These are phyloP conservation scores for Trichoderma hamatum DNA, from an alignment of 2,329 filamentous ascomycete species.

Conservation along the genomic window DNA sequence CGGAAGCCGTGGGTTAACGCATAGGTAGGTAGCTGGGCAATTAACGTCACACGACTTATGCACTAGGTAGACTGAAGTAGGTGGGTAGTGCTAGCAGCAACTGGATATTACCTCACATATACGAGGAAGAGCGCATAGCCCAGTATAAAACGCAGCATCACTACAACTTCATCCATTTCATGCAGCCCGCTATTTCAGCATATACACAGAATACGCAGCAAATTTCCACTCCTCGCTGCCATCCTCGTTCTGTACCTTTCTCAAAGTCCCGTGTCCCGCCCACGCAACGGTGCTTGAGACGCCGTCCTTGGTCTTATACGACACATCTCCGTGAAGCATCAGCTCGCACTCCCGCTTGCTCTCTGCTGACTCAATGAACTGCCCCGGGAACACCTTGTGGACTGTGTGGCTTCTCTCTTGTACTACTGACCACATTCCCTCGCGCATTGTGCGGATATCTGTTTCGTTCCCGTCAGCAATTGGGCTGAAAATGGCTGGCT, in stretches of 20 bases:
- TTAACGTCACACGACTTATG: neutral
- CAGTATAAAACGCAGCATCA: neutral
- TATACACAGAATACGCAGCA: slow-evolving; percentile 39
- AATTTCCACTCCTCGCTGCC: slow-evolving; percentile 40
- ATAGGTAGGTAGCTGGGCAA: neutral
- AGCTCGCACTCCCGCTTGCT: slow-evolving; percentile 38
- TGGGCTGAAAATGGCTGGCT: neutral
- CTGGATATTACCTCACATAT: neutral
- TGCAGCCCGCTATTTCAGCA: slow-evolving; percentile 32
- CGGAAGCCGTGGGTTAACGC: neutral
- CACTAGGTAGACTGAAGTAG: neutral
- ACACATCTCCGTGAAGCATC: slow-evolving; percentile 41
- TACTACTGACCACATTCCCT: slow-evolving; percentile 49
- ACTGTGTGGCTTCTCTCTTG: slow-evolving; percentile 46
- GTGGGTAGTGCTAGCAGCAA: neutral
- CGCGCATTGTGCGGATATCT: slow-evolving; percentile 48
- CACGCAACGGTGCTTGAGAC: slow-evolving; percentile 35
- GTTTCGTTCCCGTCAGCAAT: neutral
- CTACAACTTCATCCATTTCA: neutral
- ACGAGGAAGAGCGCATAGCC: neutral
- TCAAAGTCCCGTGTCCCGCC: slow-evolving; percentile 40
- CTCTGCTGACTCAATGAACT: slow-evolving; percentile 33
- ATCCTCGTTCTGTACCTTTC: slow-evolving; percentile 31
- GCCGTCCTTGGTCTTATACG: slow-evolving; percentile 36
- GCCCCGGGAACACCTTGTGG: slow-evolving; percentile 47